Evolutionary conservation across 2,329 filamentous ascomycete species (phyloP), one percentile per base, ranked within the genome.

Genomic region (Arthroderma sp.): DNA sequence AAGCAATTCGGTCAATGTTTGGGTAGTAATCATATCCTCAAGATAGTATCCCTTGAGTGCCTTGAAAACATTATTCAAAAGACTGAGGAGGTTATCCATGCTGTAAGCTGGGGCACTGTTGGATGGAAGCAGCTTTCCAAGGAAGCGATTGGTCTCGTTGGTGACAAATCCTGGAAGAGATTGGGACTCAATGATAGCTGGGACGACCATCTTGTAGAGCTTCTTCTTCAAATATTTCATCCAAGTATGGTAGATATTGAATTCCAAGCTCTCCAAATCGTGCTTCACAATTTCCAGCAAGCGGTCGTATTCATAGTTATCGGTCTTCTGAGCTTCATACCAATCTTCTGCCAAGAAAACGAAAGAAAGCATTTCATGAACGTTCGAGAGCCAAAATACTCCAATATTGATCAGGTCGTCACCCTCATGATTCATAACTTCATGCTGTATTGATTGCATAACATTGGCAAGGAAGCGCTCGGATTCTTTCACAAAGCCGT

Each of bases 171-270:
- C 91, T 42, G 91, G 91, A 50, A 98, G 79, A 27, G 91, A 96
- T 66, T 98, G 91, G 40, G 89, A 96, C 66, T 98, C 91, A 59
- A 98, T 98, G 63, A 98, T 98, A 45, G 91, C 91, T 1, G 91
- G 91, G 43, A 98, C 94, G 59, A 98, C 93, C 91, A 98, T 98
- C 77, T 96, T 96, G 58, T 93, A 86, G 51, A 98, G 75, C 71
- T 94, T 94, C 79, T 95, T 95, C 77, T 98, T 98, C 59, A 98
- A 71, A 46, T 95, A 86, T 74, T 98, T 98, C 91, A 98, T 98
- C 91, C 91, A 98, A 28, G 91, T 98, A 68, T 98, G 91, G 68
- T 98, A 98, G 58, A 98, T 98, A 72, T 98, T 98, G 73, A 98
- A 98, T 68, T 98, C 91, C 51, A 98, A 74, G 66, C 86, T 94